phyloP scores from a whole-genome alignment of 1,284 basidiomycete genomes.

The Sanghuangporus weigelae region DNA sequence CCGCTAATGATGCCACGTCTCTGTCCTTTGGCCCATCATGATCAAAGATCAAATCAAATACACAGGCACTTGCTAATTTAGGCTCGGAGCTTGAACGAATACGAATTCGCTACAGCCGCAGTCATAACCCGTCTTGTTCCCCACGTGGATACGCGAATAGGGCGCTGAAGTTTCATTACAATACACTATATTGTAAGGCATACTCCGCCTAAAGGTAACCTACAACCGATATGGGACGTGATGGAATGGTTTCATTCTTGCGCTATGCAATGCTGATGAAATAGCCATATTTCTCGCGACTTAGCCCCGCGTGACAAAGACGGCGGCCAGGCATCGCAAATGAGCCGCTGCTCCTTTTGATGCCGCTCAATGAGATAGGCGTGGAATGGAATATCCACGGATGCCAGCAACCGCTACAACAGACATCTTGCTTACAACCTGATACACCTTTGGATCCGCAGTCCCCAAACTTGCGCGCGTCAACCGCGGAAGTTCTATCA shows the following conservation, averaged over 20 bases:
- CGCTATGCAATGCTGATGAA: neutral
- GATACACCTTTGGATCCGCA: neutral
- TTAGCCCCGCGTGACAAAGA: neutral
- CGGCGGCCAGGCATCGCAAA: neutral
- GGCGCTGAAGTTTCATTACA: neutral
- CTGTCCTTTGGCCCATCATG: neutral
- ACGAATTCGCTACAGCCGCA: neutral
- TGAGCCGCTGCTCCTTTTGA: neutral
- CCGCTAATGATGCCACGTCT: neutral
- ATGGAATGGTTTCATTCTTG: neutral
- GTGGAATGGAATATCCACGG: conserved; percentile 4
- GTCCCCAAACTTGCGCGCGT: no score
- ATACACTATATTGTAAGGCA: neutral
- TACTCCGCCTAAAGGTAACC: neutral
- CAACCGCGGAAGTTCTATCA: neutral
- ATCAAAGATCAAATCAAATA: neutral
- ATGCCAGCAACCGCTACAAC: neutral
- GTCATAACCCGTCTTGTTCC: neutral
- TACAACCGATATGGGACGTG: neutral
- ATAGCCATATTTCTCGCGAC: neutral
- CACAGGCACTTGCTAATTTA: neutral
- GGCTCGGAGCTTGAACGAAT: neutral
- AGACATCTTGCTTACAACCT: neutral
- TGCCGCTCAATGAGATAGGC: neutral
- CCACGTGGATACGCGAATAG: conserved; percentile 1